These are phyloP conservation scores for Lactarius vividus DNA, from an alignment of 768 basidiomycete species.

Conservation along the genomic window DNA sequence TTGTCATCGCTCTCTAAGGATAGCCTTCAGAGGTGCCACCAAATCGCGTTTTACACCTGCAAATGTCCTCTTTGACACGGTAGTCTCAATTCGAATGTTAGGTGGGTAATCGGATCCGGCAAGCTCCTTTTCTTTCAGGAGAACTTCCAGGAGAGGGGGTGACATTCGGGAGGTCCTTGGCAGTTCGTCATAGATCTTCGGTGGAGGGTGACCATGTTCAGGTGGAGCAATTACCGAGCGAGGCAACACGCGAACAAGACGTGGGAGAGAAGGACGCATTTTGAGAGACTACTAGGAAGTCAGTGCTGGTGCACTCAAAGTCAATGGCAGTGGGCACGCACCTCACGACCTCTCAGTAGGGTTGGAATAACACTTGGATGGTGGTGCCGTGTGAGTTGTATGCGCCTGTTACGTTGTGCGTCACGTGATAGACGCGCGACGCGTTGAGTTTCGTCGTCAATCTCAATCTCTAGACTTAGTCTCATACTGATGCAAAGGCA, in stretches of 20 bases:
- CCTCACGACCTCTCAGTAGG: not conserved
- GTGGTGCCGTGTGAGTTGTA: not conserved
- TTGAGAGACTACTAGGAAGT: not conserved
- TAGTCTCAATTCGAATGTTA: constrained; percentile 51
- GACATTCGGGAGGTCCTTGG: constrained; percentile 14
- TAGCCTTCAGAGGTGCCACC: constrained; percentile 40
- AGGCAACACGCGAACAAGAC: constrained; percentile 41
- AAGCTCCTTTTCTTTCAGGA: constrained; percentile 41
- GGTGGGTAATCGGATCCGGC: constrained; percentile 43
- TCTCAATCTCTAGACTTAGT: not conserved
- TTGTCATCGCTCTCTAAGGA: constrained; percentile 36
- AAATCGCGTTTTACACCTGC: constrained; percentile 40
- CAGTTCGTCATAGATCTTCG: constrained; percentile 31
- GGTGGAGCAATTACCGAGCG: constrained; percentile 34
- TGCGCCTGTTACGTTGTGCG: not conserved
- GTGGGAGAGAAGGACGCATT: constrained; percentile 37
- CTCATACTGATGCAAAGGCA: constrained; percentile 11
- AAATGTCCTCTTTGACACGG: constrained; percentile 40
- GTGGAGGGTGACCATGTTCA: constrained; percentile 26
- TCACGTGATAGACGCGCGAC: constrained; percentile 6
- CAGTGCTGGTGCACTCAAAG: not conserved
- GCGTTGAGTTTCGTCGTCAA: not conserved
- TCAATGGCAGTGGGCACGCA: not conserved
- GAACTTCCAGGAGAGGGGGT: constrained; percentile 41
- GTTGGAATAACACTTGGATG: not conserved